Evolutionary conservation across 257 asterid species (phyloP).

Genomic region (Euphrasia confusa): DNA sequence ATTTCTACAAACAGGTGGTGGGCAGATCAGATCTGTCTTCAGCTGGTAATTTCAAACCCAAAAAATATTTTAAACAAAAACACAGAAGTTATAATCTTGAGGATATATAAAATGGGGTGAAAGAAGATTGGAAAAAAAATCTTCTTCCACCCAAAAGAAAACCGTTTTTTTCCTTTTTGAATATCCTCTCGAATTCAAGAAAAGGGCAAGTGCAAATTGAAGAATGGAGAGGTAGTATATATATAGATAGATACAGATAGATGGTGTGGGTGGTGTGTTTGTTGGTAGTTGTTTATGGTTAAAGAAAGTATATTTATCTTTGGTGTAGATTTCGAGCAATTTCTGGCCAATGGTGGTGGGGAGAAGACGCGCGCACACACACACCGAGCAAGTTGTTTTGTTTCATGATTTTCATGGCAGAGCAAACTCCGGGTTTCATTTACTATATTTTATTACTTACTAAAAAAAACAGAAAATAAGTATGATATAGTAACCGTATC

Average conservation of each 20-base stretch:
- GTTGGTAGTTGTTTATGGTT: background rate
- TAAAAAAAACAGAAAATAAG: background rate
- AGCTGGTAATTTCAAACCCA: background rate
- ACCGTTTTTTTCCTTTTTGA: background rate
- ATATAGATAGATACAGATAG: background rate
- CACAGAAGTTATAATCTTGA: background rate
- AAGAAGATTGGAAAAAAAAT: slow-evolving; percentile 6
- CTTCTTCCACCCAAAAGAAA: slow-evolving; percentile 12
- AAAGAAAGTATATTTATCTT: background rate
- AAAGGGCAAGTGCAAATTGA: slow-evolving; percentile 9
- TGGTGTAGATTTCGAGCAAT: background rate
- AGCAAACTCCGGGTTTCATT: background rate
- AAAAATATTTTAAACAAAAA: background rate
- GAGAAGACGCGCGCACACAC: background rate
- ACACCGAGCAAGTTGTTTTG: background rate
- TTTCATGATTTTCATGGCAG: background rate
- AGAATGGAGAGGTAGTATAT: background rate
- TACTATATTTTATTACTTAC: background rate
- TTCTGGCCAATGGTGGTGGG: background rate
- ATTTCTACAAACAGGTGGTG: background rate
- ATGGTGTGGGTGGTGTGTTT: no score
- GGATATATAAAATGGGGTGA: slow-evolving; percentile 3
- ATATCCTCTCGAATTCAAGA: background rate
- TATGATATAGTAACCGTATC: background rate
- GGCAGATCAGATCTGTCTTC: background rate